Evolutionary conservation across 768 basidiomycete genomes (phyloP), one percentile per base, ranked within the genome.

Genomic region (Cyathus striatus): DNA sequence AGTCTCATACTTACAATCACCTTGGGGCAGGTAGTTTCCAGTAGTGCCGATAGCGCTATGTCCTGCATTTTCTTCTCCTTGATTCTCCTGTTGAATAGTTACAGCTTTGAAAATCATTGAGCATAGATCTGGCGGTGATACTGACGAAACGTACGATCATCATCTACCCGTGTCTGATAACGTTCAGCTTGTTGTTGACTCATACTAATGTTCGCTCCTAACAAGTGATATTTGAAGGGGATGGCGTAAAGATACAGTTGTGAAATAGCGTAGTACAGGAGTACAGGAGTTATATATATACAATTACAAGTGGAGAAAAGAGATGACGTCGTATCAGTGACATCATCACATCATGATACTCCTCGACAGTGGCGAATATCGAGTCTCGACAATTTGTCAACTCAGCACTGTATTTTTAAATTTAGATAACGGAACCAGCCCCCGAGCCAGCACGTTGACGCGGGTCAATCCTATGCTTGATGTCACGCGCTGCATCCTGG

Each of bases 21-120:
- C 38, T 7, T 16, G 38, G 12, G 22, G 38, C 6, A 23, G 38
- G 18, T 40, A 40, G 22, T 40, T 40, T 40, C 38, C 38, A 9
- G 38, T 10, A 12, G 38, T 40, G 38, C 38, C 38, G 7, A 40
- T 12, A 6, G 38, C 38, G 10, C 17, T 40, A 13, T 40, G 12
- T 40, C 38, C 24, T 7, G 10, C 6, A 14, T 18, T 18, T 10
- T 14, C 13, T 10, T 25, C 24, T 7, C 22, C 38, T 10, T 18
- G 7, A 10, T 13, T 40, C 12, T 23, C n/a, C 24, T 40, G 12
- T 9, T 36, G 10, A 12, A 9, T 9, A 36, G 35, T 14, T 14
- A 36, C 35, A 18, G 35, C 35, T 36, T n/a, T 9, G 27, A 30
- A 30, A 9, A 30, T n/a, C 27, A 30, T 30, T n/a, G n/a, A n/a